Base-by-base conservation (phyloP, 2,329 filamentous ascomycete genomes). In the Shiraia bambusicola region DNA sequence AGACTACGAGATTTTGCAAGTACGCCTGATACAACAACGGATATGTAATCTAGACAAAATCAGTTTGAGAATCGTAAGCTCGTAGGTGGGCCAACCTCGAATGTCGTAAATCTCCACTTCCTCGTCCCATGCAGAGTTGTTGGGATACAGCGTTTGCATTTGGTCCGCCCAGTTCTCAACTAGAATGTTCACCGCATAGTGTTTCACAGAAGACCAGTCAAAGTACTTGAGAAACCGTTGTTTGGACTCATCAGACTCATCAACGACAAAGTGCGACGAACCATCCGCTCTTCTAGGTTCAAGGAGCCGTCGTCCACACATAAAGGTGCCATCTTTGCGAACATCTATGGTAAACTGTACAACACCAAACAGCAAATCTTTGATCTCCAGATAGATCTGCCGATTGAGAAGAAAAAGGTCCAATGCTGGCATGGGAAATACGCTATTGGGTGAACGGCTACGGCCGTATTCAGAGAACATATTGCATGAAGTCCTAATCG, bases 91-190 rank as follows among this genome's bases (percentile, higher is more conserved):
- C 46, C 26, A 28, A 61, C 58, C 58, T 42, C 64, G 52, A 8
- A 67, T 59, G 36, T 68, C 64, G 40, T 67, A 68, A 22, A 68
- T 52, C 35, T 68, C 64, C 2, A 68, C 63, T 34, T 68, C 64
- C 39, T 65, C 61, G 22, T 65, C 58, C 62, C 61, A 67, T 1
- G 34, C 10, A 15, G 36, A 31, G 16, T 24, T 34, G 29, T 6
- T 24, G 28, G 31, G 22, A 14, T 37, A 27, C 10, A 17, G 3
- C 4, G n/a, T 30, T 22, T 22, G 19, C 19, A 22, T 22, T 3
- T 25, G 25, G 16, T 19, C 6, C n/a, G 10, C 14, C 34, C 50
- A 50, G 14, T 63, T 64, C 31, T 66, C 59, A 1, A 66, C 50
- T 9, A 59, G 28, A 6, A 68, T 65, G 26, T 64, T 54, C 8